phyloP scores from a whole-genome alignment of 257 asterid genomes.

The Coffea canephora region DNA sequence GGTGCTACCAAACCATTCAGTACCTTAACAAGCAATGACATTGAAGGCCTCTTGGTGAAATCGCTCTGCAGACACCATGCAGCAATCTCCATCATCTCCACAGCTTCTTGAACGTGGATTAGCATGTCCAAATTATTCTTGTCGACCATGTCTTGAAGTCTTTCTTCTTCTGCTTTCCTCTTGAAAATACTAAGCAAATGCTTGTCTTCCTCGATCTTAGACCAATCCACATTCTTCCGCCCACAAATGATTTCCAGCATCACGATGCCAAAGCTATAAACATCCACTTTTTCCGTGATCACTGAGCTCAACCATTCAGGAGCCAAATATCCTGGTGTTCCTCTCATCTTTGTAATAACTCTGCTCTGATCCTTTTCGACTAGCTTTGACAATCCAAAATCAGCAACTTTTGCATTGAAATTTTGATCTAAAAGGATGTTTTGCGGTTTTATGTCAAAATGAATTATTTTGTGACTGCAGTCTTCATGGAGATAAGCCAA shows the following conservation, averaged over 20 bases:
- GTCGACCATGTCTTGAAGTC: constrained; percentile 21
- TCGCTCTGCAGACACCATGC: constrained; percentile 29
- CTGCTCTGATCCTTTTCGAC: constrained; percentile 16
- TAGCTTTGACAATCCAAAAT: constrained; percentile 24
- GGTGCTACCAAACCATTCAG: constrained; percentile 18
- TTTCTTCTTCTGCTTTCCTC: constrained; percentile 8
- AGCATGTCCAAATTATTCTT: constrained; percentile 14
- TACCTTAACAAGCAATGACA: constrained; percentile 30
- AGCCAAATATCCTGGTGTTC: constrained; percentile 31
- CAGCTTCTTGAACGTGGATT: constrained; percentile 11
- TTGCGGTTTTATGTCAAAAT: constrained; percentile 10
- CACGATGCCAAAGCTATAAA: constrained; percentile 26
- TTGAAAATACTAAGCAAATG: constrained; percentile 21
- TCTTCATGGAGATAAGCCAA: constrained; percentile 30
- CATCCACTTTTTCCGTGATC: constrained; percentile 23
- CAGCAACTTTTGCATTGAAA: constrained; percentile 21
- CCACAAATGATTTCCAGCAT: constrained; percentile 22
- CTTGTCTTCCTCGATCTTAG: background rate
- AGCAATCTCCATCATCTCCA: constrained; percentile 26
- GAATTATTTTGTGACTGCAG: constrained; percentile 20
- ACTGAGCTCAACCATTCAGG: constrained; percentile 21
- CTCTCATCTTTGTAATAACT: constrained; percentile 18
- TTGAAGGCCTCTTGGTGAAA: constrained; percentile 25
- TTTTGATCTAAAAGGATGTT: too few relatives aligned
- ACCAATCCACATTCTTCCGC: constrained; percentile 21